Conservation (phyloP, 495 filamentous ascomycete genomes). For the Penicillium subrubescens region DNA sequence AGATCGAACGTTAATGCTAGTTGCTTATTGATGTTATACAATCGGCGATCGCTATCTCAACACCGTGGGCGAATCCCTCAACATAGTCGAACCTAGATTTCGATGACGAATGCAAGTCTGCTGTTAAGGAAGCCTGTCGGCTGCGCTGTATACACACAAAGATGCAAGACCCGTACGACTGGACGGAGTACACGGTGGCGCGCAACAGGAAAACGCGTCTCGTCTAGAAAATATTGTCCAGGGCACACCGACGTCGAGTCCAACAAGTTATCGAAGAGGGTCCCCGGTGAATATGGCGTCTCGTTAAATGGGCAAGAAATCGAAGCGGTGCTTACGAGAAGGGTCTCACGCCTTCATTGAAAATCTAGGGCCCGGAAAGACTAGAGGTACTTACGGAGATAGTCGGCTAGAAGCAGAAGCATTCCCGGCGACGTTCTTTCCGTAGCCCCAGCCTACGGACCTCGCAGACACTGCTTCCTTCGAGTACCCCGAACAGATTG, state of each 20-base stretch:
- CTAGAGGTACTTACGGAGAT: neutral
- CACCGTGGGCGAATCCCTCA: slow-evolving; percentile 13
- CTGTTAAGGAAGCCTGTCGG: slow-evolving; percentile 5
- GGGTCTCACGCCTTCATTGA: slow-evolving; percentile 1
- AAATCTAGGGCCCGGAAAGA: neutral
- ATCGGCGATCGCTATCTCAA: slow-evolving; percentile 4
- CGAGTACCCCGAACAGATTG: slow-evolving; percentile 2
- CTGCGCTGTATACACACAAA: neutral
- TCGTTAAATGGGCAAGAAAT: slow-evolving; percentile 13
- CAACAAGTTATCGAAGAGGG: slow-evolving; percentile 16
- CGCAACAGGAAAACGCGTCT: slow-evolving; percentile 14
- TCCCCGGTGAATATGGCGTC: slow-evolving; percentile 6
- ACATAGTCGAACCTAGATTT: slow-evolving; percentile 11
- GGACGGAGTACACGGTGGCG: slow-evolving; percentile 1
- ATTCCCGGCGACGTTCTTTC: slow-evolving; percentile 9
- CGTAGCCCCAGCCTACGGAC: slow-evolving; percentile 8
- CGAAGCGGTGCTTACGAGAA: neutral
- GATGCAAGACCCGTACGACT: slow-evolving; percentile 7
- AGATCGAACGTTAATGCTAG: neutral
- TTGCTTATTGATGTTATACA: neutral
- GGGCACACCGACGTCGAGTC: slow-evolving; percentile 8
- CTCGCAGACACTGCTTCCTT: neutral
- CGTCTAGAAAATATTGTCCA: slow-evolving; percentile 3
- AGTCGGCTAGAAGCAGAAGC: slow-evolving; percentile 1
- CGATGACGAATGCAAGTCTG: slow-evolving; percentile 1